phyloP scores from a whole-genome alignment of 352 stramenopile species.

The Pythium pyrilobum region DNA sequence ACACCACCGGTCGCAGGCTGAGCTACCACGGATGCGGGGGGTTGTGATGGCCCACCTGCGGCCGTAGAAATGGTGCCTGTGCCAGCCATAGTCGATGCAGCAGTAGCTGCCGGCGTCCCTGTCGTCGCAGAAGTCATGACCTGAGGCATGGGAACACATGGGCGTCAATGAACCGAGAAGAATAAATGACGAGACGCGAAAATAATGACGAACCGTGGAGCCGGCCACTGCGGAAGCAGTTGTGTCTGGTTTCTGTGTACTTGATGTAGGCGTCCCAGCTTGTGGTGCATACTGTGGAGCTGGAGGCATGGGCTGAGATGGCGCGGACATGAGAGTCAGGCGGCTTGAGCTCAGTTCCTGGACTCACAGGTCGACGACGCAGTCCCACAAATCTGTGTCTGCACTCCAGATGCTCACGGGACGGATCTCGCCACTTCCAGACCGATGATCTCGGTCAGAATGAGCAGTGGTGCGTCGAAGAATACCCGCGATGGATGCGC shows the following conservation, averaged over 20 bases:
- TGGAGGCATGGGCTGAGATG: conserved; percentile 65
- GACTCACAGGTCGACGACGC: background rate
- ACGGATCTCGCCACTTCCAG: background rate
- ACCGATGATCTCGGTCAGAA: background rate
- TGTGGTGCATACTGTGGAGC: conserved; percentile 67
- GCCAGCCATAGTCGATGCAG: background rate
- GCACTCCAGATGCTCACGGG: background rate
- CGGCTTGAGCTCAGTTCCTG: too few relatives aligned
- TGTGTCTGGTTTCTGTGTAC: conserved; percentile 28
- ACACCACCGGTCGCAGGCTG: background rate
- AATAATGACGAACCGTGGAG: background rate
- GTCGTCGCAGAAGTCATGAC: conserved; percentile 15
- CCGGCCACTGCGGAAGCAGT: conserved; percentile 11
- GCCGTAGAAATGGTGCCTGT: conserved; percentile 6
- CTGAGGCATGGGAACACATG: too few relatives aligned
- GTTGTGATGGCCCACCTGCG: conserved; percentile 15
- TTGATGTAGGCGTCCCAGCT: conserved; percentile 20
- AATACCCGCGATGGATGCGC: conserved; percentile 1
- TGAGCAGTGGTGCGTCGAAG: background rate
- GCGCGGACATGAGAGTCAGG: conserved; percentile 41
- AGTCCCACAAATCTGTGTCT: background rate
- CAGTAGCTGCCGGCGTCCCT: conserved; percentile 6
- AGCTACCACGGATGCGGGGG: background rate
- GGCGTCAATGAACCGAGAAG: background rate
- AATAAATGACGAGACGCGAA: background rate